Conservation (phyloP, 1,139 yeast species). For the Candida pseudocylindracea region DNA sequence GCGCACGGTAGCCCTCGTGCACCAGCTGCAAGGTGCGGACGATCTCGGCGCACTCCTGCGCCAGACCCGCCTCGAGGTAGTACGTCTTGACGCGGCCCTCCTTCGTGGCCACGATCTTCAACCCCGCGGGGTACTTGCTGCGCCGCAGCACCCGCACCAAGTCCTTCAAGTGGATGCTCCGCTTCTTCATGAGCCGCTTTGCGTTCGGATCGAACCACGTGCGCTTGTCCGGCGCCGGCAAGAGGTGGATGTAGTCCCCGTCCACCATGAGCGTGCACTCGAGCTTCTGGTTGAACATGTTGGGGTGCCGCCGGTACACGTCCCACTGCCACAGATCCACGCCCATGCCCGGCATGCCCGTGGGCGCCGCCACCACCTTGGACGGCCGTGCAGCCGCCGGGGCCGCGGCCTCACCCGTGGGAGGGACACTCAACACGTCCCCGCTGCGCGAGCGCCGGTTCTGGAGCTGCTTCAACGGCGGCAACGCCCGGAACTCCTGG, state of each 20-base stretch:
- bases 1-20: not conserved
- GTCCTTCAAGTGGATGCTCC: not conserved
- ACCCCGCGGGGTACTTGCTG: not conserved
- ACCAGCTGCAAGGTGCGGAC: not conserved
- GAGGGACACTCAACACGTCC: not conserved
- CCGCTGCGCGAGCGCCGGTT: not conserved
- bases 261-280: conserved; percentile 1
- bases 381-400: not conserved
- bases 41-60: conserved; percentile 1
- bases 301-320: not conserved
- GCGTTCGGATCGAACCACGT: not conserved
- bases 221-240: not conserved
- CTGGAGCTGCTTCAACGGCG: not conserved
- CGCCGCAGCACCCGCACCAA: not conserved
- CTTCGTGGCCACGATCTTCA: conserved; percentile 1
- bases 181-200: not conserved
- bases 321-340: conserved; percentile 1
- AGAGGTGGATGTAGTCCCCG: conserved; percentile 1
- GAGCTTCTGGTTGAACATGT: not conserved
- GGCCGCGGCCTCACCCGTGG: too few species aligned
- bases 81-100: conserved; percentile 1
- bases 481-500: not conserved
- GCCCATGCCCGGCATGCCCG: not conserved
- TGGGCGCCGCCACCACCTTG: not conserved
- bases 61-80: conserved; percentile 1